phyloP scores from a whole-genome alignment of 148 eudicot genomes.

The Simmondsia chinensis region DNA sequence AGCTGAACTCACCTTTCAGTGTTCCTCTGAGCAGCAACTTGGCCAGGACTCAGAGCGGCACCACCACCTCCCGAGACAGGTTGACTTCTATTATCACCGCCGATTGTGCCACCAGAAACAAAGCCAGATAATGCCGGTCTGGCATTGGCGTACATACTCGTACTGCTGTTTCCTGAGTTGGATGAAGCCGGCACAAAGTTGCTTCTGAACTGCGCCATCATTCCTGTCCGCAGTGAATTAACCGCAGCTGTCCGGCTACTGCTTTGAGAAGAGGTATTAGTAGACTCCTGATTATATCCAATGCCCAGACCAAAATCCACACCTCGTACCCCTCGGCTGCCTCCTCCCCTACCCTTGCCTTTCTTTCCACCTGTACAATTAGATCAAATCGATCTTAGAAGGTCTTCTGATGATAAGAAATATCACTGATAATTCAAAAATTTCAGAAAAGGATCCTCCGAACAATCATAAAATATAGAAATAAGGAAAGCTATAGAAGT shows the following conservation, averaged over 20 bases:
- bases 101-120: slow-evolving; percentile 88
- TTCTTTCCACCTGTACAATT: slow-evolving; percentile 79
- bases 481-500: too few relatives aligned
- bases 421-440: too few relatives aligned
- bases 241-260: slow-evolving; percentile 63
- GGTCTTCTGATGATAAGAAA: not conserved
- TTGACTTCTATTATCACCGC: slow-evolving; percentile 51
- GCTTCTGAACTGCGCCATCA: slow-evolving; percentile 71
- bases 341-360: slow-evolving; percentile 87
- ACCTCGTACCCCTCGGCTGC: slow-evolving; percentile 86
- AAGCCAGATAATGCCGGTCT: slow-evolving; percentile 61
- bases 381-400: slow-evolving; percentile 2
- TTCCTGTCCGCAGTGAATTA: slow-evolving; percentile 72
- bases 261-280: slow-evolving; percentile 30
- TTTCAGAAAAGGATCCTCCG: too few relatives aligned
- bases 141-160: slow-evolving; percentile 28
- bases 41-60: slow-evolving; percentile 26
- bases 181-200: slow-evolving; percentile 85
- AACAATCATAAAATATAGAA: too few relatives aligned
- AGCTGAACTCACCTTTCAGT: slow-evolving; percentile 44
- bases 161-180: slow-evolving; percentile 33
- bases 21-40: slow-evolving; percentile 29
- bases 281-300: slow-evolving; percentile 68
- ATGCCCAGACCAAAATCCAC: slow-evolving; percentile 96
- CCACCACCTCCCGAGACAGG: slow-evolving; percentile 28